Base-by-base conservation (phyloP, 2,329 filamentous ascomycete species). In the Didymella keratinophila region DNA sequence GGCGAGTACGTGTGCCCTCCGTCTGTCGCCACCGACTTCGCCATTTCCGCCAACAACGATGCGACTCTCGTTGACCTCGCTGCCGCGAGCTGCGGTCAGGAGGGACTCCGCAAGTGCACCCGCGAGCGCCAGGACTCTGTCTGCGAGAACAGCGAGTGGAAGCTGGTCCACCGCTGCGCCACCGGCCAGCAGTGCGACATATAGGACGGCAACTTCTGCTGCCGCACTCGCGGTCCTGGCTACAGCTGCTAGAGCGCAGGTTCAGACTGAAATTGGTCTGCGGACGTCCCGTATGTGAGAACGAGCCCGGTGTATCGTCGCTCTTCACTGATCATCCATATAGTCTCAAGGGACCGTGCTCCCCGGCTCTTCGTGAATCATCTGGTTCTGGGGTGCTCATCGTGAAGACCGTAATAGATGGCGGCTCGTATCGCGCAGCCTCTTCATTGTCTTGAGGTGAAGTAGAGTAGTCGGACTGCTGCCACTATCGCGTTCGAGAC, bases 161-260 rank as follows among this genome's bases (percentile, higher is more conserved):
- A 48, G 37, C 16, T 55, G 2, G 8, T 43, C 16, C 28, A 48
- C 28, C 44, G 52, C 44, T 71, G 68, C 5, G 70, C 53, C 2
- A 20, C 37, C 7, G 25, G 30, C 37, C 56, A 64, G 21, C 48
- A 54, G 18, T 66, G 56, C 4, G 61, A 64, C 12, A 66, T 58
- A 21, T 64, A 56, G 36, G 44, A 50, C 30, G 50, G 43, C 23
- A 55, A 50, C 45, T 27, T 52, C 39, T 36, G 37, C 34, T 46
- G 41, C 37, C 37, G 44, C 16, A 49, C 27, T 41, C 44, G 37
- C 16, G 44, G 37, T 18, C 36, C 27, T 16, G 52, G 52, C 28
- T 48, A 48, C 14, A 36, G 20, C 28, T 55, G 45, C 44, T 48
- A 48, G 37, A 28, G 25, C 18, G 12, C 10, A 20, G 37, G 4